Conservation (phyloP, 2,329 filamentous ascomycete genomes). For the Cryphonectria radicalis region DNA sequence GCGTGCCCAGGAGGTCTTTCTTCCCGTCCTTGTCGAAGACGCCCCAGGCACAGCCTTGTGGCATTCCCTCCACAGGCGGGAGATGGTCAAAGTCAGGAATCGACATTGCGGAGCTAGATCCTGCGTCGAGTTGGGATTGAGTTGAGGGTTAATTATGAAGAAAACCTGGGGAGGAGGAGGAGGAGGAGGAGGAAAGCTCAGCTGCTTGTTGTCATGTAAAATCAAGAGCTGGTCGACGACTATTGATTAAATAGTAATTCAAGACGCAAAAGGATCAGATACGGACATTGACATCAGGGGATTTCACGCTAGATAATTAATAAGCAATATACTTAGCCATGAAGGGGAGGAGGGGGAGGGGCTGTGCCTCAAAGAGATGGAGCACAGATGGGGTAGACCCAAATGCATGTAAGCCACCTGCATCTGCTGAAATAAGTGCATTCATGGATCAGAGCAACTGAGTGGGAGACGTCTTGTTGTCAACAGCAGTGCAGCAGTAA, state of each 20-base stretch:
- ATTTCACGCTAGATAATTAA: too few relatives aligned
- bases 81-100: constrained; percentile 31
- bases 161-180: too few relatives aligned
- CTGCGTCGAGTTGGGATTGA: background rate
- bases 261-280: background rate
- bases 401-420: background rate
- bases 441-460: background rate
- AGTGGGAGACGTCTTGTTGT: background rate
- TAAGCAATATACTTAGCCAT: background rate
- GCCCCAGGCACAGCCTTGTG: constrained; percentile 47
- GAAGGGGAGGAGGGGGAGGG: background rate
- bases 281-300: background rate
- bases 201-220: background rate
- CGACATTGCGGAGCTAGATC: background rate
- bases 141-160: background rate
- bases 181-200: background rate
- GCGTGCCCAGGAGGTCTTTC: constrained; percentile 54
- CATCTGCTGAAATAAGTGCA: background rate
- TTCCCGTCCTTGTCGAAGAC: constrained; percentile 54
- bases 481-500: background rate
- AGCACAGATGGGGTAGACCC: background rate
- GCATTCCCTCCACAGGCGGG: constrained; percentile 32
- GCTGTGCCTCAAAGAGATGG: background rate
- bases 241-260: background rate
- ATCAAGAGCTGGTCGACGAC: background rate